phyloP scores from a whole-genome alignment of 225 moss, liverwort and hornwort genomes.

The Asterella californica region DNA sequence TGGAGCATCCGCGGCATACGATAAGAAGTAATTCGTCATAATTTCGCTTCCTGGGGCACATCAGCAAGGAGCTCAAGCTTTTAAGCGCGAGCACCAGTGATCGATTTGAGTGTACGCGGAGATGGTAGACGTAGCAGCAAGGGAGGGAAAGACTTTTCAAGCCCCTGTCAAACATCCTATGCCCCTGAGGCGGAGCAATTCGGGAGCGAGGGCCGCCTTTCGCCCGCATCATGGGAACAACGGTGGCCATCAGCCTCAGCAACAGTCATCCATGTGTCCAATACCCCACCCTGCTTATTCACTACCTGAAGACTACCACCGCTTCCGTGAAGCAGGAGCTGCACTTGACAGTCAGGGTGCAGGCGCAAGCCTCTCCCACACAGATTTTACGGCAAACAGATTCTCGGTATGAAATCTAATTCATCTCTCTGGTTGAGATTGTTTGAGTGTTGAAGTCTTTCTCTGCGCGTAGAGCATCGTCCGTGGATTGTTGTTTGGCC shows the following conservation, averaged over 20 bases:
- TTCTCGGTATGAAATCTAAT: constrained; percentile 9
- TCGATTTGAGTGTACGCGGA: not conserved
- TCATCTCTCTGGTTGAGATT: not conserved
- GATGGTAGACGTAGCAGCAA: constrained; percentile 17
- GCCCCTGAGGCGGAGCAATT: constrained; percentile 11
- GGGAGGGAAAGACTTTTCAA: constrained; percentile 14
- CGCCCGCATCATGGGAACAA: not conserved
- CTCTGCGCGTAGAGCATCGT: not conserved
- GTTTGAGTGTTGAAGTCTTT: not conserved
- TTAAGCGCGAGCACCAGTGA: not conserved
- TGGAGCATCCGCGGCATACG: not conserved
- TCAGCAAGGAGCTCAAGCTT: not conserved
- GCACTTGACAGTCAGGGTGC: constrained; percentile 17
- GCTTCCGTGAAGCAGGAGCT: constrained; percentile 21
- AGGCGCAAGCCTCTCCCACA: constrained; percentile 12
- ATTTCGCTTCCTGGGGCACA: not conserved
- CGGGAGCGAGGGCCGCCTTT: constrained; percentile 16
- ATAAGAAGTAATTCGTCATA: too few species aligned
- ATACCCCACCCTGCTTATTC: constrained; percentile 1
- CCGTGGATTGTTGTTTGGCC: not conserved
- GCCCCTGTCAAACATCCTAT: not conserved
- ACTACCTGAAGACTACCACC: constrained; percentile 14
- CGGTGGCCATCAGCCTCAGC: constrained; percentile 2
- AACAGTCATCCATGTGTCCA: not conserved
- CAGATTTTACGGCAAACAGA: constrained; percentile 1